phyloP scores from a whole-genome alignment of 441 rosid genomes.

The Populus tomentosa region DNA sequence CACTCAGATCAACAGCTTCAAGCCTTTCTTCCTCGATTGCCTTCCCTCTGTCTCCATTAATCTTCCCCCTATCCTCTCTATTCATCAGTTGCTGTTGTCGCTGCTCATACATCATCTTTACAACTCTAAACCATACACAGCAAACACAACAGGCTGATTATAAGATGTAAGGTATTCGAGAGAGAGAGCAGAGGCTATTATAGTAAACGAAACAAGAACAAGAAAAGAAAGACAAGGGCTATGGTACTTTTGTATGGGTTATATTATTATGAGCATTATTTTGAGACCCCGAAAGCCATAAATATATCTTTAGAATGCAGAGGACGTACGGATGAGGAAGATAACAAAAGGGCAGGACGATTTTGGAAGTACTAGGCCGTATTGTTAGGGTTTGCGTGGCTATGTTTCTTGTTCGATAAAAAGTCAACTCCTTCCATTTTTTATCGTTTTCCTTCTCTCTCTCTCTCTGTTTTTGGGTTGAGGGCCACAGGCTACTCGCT shows the following conservation, averaged over 20 bases:
- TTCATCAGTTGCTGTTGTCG: constrained; percentile 25
- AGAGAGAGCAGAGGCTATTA: background rate
- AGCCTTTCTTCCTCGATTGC: constrained; percentile 34
- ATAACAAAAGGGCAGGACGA: background rate
- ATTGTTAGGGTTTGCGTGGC: constrained; percentile 25
- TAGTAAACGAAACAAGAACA: background rate
- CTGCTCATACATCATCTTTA: constrained; percentile 33
- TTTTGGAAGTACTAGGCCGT: constrained; percentile 14
- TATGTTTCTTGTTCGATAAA: constrained; percentile 8
- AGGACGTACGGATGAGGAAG: constrained; percentile 18
- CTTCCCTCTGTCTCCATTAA: constrained; percentile 2
- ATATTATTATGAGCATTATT: background rate
- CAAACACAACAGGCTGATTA: no score
- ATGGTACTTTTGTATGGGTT: background rate
- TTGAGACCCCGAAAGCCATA: background rate
- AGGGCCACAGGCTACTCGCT: constrained; percentile 2
- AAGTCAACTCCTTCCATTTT: constrained; percentile 23
- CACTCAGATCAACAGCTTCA: constrained; percentile 56
- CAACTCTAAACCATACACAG: background rate
- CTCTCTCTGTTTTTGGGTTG: background rate
- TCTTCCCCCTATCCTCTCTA: constrained; percentile 21
- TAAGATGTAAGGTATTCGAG: no score
- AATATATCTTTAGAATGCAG: background rate
- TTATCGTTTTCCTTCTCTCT: no score
- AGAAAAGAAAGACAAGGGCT: background rate